Conservation (phyloP, 2,329 filamentous ascomycete genomes). For the Coniochaeta prunicola region DNA sequence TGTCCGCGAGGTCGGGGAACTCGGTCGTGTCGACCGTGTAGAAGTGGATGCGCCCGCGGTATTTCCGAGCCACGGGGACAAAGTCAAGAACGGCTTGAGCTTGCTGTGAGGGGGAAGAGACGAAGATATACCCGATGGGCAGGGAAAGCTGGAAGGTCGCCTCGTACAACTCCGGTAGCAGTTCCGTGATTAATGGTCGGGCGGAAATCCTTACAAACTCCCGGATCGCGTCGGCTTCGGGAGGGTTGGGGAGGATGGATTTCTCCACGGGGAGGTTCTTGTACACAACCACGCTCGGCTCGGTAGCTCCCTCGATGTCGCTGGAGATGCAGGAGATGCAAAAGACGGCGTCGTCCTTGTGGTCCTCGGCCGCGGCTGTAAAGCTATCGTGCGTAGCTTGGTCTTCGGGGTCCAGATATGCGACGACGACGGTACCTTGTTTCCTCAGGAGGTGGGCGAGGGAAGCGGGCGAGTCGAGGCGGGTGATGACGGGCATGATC, state of each 20-base stretch:
- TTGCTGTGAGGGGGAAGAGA: not conserved
- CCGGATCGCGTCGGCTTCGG: conserved; percentile 72
- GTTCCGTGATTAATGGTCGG: conserved; percentile 88
- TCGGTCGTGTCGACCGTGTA: not conserved
- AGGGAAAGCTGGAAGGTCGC: conserved; percentile 93
- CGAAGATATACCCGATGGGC: conserved; percentile 29
- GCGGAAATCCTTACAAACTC: conserved; percentile 77
- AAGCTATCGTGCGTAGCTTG: conserved; percentile 87
- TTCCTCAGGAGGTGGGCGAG: conserved; percentile 95
- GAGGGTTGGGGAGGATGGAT: conserved; percentile 72
- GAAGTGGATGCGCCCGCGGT: not conserved
- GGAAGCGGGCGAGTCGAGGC: conserved; percentile 17
- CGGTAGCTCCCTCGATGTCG: conserved; percentile 81
- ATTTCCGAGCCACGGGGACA: not conserved
- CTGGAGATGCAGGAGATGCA: conserved; percentile 76
- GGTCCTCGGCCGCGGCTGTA: conserved; percentile 61
- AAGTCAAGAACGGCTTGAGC: not conserved
- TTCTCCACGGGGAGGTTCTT: conserved; percentile 98
- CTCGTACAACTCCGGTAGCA: conserved; percentile 90
- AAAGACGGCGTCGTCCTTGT: conserved; percentile 89
- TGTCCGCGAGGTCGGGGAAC: not conserved
- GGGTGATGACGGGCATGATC: not conserved
- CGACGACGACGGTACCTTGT: conserved; percentile 93
- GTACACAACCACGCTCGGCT: conserved; percentile 87
- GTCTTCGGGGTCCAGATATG: conserved; percentile 73